Base-by-base conservation (phyloP, 2,329 filamentous ascomycete species). In the Diaporthe caulivora region DNA sequence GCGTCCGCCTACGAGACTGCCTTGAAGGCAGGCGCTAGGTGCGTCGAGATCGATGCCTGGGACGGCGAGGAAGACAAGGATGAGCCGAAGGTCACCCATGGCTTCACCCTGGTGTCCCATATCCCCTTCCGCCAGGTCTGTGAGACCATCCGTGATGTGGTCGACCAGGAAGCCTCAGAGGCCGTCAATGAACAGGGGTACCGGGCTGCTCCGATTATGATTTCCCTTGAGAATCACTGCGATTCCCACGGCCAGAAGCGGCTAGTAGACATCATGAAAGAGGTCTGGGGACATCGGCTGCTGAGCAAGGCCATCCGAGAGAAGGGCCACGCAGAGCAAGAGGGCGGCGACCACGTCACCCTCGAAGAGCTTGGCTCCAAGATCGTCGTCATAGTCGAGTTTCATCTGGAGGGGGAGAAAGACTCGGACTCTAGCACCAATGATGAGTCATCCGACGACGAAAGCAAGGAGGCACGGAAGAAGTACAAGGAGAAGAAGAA, bases 11-110 rank as follows among this genome's bases (percentile, higher is more conserved):
- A 94, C 78, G 87, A 91, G 77, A 89, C 86, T 8, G 90, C 91
- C 0, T 83, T 94, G 21, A 84, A 82, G 40, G 89, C 90, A 0
- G 92, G 92, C 1, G 91, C 91, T 2, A 86, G 92, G 9, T 94
- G 92, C 77, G 91, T 94, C 49, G 92, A 94, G 81, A 94, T 94
- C 70, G 92, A 94, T 78, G 92, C 90, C 1, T 94, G 92, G 92
- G 91, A 94, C 77, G 86, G 92, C 62, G 84, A 87, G 49, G 87
- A 90, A 11, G 80, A 92, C 77, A 82, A 82, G 51, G 86, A 90
- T 13, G 92, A 93, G 79, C 92, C 91, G 5, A 93, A 92, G 79
- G 91, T 93, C 69, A 93, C 92, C 0, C 92, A 93, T 78, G 92
- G 92, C 1, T 93, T 90, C 80, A 93, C 92, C 0, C 83, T 93